Evolutionary conservation across 2,329 filamentous ascomycete species (phyloP).

Genomic region (Neophaeococcomyces mojaviensis): DNA sequence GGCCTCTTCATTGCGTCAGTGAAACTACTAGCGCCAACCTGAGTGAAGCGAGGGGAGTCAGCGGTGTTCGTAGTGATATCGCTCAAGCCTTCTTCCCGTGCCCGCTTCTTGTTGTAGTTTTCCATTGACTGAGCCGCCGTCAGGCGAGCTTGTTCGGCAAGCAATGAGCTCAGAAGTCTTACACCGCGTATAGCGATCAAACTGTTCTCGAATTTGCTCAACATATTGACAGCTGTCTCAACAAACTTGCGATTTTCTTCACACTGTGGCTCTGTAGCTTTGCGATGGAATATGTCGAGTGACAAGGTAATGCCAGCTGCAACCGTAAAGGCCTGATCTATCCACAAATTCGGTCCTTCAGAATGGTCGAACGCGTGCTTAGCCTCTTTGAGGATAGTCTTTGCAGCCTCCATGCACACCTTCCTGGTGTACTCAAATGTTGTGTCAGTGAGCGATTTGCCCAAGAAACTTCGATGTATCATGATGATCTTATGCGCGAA

Average conservation of each 20-base stretch:
- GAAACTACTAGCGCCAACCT: conserved; percentile 1
- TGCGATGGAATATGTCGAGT: conserved; percentile 32
- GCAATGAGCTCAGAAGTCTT: conserved; percentile 19
- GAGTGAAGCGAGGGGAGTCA: not conserved
- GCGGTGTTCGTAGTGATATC: conserved; percentile 7
- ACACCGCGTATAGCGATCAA: conserved; percentile 22
- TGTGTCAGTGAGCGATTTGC: conserved; percentile 34
- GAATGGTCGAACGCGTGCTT: conserved; percentile 27
- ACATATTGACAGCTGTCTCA: conserved; percentile 19
- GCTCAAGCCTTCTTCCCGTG: conserved; percentile 11
- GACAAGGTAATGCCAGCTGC: conserved; percentile 34
- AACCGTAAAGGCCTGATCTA: conserved; percentile 36
- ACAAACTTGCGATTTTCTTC: conserved; percentile 21
- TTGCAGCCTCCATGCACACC: conserved; percentile 35
- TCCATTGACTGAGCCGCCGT: conserved; percentile 18
- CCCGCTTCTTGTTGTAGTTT: conserved; percentile 18
- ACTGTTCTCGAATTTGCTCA: conserved; percentile 21
- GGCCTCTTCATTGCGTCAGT: conserved; percentile 13
- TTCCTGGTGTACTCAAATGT: conserved; percentile 37
- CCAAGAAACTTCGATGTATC: conserved; percentile 36
- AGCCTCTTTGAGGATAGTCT: conserved; percentile 35
- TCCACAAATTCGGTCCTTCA: conserved; percentile 36
- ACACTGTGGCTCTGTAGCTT: conserved; percentile 16
- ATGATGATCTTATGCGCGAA: conserved; percentile 40
- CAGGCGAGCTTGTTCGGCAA: conserved; percentile 21